Evolutionary conservation across 176 grass and related monocot species (phyloP), one percentile per base, ranked within the genome.

Genomic region (Carex myosuroides): DNA sequence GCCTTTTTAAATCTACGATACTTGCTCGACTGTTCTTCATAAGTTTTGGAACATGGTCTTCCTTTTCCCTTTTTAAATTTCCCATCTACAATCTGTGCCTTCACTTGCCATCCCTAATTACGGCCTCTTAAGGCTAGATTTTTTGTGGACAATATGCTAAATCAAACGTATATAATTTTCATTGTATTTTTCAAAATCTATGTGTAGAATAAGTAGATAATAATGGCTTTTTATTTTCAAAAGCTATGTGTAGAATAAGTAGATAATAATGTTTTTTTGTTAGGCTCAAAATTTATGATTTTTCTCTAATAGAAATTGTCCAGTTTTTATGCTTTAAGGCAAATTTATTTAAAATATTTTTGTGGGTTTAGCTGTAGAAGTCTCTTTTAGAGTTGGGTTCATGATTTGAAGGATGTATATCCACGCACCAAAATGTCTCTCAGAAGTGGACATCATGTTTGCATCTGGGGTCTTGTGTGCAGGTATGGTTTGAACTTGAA

Each of bases 391-490:
- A 56, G 22, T 2, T 56, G 9, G 50, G 41, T 46, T 48, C 9
- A 12, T 22, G 73, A 33, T 55, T 56, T 33, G 50, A 56, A 6
- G 50, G 24, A 56, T 77, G 22, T 56, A 50, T 56, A 33, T 17
- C 12, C 50, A 77, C 73, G 26, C 50, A 54, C 73, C 50, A 77
- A 66, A 83, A 52, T 50, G 21, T 41, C 61, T 83, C 39, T 83
- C 4, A 0, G 20, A 65, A 66, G 5, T 68, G 13, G 80, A 24
- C 26, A 65, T 1, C 20, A 68, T 65, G 20, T 67, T 48, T 67
- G 60, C 41, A 53, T 52, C 37, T 10, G 79, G 75, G 79, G 3
- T 57, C 73, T 18, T 33, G 59, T 24, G 35, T 42, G 18, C 68
- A 39, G 0, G 6, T 39, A 21, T 81, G 79, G 63, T 66, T 55